Conservation (phyloP, 2,329 filamentous ascomycete genomes). For the Aplosporella prunicola region DNA sequence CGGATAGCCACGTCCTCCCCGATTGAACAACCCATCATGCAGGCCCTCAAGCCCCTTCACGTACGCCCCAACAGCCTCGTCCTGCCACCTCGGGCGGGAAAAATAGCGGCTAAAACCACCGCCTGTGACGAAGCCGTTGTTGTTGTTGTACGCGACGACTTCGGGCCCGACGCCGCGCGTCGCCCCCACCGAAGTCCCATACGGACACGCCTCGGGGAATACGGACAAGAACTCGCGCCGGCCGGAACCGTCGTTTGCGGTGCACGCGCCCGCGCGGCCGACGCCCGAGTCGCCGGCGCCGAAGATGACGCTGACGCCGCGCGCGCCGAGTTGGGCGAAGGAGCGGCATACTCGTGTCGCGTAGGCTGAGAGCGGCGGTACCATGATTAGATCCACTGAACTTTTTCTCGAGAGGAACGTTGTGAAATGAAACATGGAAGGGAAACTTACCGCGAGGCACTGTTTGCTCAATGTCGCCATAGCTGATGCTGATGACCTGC, state of each 20-base stretch:
- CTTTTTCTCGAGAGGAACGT: too few relatives aligned
- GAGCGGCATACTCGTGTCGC: slow-evolving; percentile 52
- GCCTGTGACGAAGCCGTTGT: slow-evolving; percentile 18
- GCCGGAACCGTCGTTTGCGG: slow-evolving; percentile 49
- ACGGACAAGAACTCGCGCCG: slow-evolving; percentile 48
- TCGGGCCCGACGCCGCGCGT: slow-evolving; percentile 48
- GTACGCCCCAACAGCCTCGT: slow-evolving; percentile 27
- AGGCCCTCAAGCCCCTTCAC: slow-evolving; percentile 15
- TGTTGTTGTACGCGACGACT: slow-evolving; percentile 16
- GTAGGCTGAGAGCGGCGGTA: slow-evolving; percentile 48
- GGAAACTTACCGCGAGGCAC: slow-evolving; percentile 49
- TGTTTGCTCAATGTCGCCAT: slow-evolving; percentile 57
- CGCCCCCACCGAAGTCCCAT: slow-evolving; percentile 57
- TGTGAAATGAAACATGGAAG: too few relatives aligned
- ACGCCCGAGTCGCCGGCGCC: slow-evolving; percentile 43
- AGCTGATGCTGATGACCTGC: slow-evolving; percentile 54
- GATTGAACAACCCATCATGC: slow-evolving; percentile 23
- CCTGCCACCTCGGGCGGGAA: slow-evolving; percentile 28
- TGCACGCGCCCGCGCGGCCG: slow-evolving; percentile 43
- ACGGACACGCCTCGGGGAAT: slow-evolving; percentile 60
- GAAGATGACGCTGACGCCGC: slow-evolving; percentile 40
- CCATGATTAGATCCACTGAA: too few relatives aligned
- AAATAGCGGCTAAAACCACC: slow-evolving; percentile 30
- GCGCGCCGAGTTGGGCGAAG: slow-evolving; percentile 47
- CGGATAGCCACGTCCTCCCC: slow-evolving; percentile 20